A percentile compares a stretch with the other conserved stretches of the same genome.
phyloP scores from a whole-genome alignment of 495 filamentous ascomycete species.

The Trichoderma orchidacearum region DNA sequence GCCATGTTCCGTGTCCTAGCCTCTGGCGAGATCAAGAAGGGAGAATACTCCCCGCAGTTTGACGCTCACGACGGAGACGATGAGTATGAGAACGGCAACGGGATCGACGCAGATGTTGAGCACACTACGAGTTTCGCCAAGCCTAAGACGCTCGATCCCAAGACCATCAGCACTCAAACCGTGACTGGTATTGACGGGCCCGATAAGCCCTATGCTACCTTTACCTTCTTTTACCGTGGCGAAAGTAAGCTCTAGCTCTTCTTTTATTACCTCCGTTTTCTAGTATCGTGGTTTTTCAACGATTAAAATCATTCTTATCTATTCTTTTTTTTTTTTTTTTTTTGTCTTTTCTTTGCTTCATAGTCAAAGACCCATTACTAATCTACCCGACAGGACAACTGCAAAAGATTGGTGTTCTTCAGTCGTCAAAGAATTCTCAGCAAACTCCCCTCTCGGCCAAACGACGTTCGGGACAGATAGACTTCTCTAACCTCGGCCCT shows the following conservation, averaged over 20 bases:
- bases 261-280: conserved; percentile 62
- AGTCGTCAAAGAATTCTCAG: conserved; percentile 42
- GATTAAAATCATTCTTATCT: conserved; percentile 23
- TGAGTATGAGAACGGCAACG: conserved; percentile 31
- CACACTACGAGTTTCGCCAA: conserved; percentile 98
- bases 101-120: conserved; percentile 58
- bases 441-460: conserved; percentile 44
- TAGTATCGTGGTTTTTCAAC: conserved; percentile 91
- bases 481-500: conserved; percentile 75
- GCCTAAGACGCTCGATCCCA: conserved; percentile 91
- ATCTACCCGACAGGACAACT: conserved; percentile 55
- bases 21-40: conserved; percentile 90
- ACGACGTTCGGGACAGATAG: conserved; percentile 61
- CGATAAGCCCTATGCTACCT: conserved; percentile 89
- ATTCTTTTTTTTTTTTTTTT: background rate
- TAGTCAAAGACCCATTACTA: conserved; percentile 2
- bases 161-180: conserved; percentile 94
- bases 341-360: background rate
- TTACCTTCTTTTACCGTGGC: conserved; percentile 96
- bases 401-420: conserved; percentile 81
- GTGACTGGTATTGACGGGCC: conserved; percentile 96
- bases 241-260: conserved; percentile 52
- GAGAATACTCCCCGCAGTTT: conserved; percentile 96
- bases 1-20: conserved; percentile 91
- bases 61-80: conserved; percentile 94